Evolutionary conservation across 306 rosid species (phyloP).

Genomic region (Biancaea sappan): DNA sequence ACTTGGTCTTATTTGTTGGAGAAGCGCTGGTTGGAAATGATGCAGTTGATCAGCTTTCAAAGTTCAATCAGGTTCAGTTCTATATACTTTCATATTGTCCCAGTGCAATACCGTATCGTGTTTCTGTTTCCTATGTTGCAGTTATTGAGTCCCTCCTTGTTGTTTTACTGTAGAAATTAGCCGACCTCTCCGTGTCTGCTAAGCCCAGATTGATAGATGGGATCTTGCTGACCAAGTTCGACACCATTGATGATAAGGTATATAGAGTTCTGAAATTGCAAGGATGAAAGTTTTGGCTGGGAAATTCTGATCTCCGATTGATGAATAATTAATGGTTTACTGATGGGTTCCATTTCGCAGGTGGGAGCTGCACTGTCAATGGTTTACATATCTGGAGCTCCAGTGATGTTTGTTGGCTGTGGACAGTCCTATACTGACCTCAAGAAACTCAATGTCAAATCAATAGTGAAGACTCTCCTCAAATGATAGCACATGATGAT

Average conservation of each 20-base stretch:
- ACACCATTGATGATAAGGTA: conserved; percentile 97
- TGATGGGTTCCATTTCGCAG: conserved; percentile 40
- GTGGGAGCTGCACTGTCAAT: conserved; percentile 99
- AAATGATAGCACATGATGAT: conserved; percentile 47
- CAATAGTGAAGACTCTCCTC: conserved; percentile 88
- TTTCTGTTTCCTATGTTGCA: neutral
- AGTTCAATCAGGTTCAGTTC: conserved; percentile 82
- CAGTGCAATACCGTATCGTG: neutral
- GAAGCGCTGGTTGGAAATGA: conserved; percentile 99
- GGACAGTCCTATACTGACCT: conserved; percentile 98
- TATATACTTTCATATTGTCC: conserved; percentile 10
- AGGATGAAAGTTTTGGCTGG: conserved; percentile 2
- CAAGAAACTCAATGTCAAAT: conserved; percentile 92
- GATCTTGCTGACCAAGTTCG: conserved; percentile 95
- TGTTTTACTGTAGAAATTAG: conserved; percentile 73
- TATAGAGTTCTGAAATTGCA: conserved; percentile 19
- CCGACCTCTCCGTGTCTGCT: conserved; percentile 73
- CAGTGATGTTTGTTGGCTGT: conserved; percentile 97
- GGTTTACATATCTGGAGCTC: conserved; percentile 98
- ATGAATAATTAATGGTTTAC: neutral
- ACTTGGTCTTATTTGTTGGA: conserved; percentile 93
- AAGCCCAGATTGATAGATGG: conserved; percentile 86
- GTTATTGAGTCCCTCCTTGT: neutral
- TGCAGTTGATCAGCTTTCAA: conserved; percentile 98
- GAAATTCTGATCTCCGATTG: conserved; percentile 7